Percentiles rank a stretch among this genome's conserved stretches.
These are phyloP conservation scores for Suillus plorans DNA, from an alignment of 768 basidiomycete genomes.

Conservation along the genomic window DNA sequence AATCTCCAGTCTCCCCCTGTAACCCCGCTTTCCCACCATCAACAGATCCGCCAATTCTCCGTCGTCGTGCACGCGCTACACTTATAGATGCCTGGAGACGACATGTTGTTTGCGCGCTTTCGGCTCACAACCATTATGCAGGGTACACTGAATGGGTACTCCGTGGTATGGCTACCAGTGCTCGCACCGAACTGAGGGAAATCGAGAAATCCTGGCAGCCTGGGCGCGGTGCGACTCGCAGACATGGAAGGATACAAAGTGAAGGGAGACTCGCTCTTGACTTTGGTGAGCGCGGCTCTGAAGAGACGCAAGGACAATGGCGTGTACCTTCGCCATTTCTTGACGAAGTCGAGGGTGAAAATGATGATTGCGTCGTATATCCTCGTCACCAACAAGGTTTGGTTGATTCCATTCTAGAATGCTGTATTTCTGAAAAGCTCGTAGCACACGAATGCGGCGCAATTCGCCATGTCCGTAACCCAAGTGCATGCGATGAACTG, in stretches of 20 bases:
- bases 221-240: conserved; percentile 27
- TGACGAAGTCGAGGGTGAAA: conserved; percentile 11
- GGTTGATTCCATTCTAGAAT: neutral
- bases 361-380: conserved; percentile 28
- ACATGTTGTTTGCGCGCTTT: conserved; percentile 56
- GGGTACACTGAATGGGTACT: conserved; percentile 34
- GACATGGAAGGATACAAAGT: conserved; percentile 46
- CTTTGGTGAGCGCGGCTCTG: conserved; percentile 27
- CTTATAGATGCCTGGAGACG: conserved; percentile 68
- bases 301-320: conserved; percentile 20
- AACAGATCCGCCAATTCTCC: conserved; percentile 41
- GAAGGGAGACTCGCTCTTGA: conserved; percentile 44
- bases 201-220: conserved; percentile 15
- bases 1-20: conserved; percentile 24
- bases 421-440: neutral
- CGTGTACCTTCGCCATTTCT: conserved; percentile 28
- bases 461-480: conserved; percentile 19
- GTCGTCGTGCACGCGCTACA: conserved; percentile 62
- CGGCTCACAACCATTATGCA: conserved; percentile 31
- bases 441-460: conserved; percentile 30
- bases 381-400: conserved; percentile 26
- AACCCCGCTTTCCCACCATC: conserved; percentile 9
- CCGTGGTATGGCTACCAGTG: conserved; percentile 22
- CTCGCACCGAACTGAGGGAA: conserved; percentile 19
- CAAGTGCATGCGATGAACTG: conserved; percentile 10